Percentiles rank a stretch among this genome's conserved stretches.
Evolutionary conservation across 805 yeast species (phyloP).

Genomic region (Wickerhamomyces chambardii): DNA sequence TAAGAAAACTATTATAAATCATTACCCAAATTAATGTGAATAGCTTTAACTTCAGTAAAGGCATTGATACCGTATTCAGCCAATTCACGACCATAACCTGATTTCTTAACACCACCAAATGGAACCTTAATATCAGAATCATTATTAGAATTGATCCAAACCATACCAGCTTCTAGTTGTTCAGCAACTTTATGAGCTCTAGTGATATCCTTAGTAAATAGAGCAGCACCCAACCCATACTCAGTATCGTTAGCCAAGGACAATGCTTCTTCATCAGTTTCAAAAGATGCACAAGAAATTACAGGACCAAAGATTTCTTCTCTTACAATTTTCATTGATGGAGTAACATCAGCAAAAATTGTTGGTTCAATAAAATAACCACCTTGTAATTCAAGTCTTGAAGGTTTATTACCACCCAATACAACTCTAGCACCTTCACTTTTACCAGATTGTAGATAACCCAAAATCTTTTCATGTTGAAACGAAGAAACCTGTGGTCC

Average conservation of each 20-base stretch:
- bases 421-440: slow-evolving; percentile 34
- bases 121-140: slow-evolving; percentile 60
- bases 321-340: slow-evolving; percentile 53
- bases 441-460: slow-evolving; percentile 35
- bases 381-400: slow-evolving; percentile 18
- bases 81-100: slow-evolving; percentile 77
- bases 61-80: slow-evolving; percentile 64
- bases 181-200: slow-evolving; percentile 58
- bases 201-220: slow-evolving; percentile 61
- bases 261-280: slow-evolving; percentile 59
- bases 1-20: no score
- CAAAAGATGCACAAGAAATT: slow-evolving; percentile 57
- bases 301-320: slow-evolving; percentile 93
- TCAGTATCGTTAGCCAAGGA: slow-evolving; percentile 60
- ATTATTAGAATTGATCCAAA: slow-evolving; percentile 64
- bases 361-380: slow-evolving; percentile 76
- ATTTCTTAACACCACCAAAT: slow-evolving; percentile 73
- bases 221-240: slow-evolving; percentile 79
- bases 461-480: slow-evolving; percentile 44
- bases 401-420: slow-evolving; percentile 31
- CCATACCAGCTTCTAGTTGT: slow-evolving; percentile 55
- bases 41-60: slow-evolving; percentile 71
- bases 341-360: slow-evolving; percentile 61
- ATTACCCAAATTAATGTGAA: slow-evolving; percentile 69
- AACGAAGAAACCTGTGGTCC: slow-evolving; percentile 56